These are phyloP conservation scores for Xanthoparmelia taractica DNA, from an alignment of 495 filamentous ascomycete genomes.

Conservation along the genomic window DNA sequence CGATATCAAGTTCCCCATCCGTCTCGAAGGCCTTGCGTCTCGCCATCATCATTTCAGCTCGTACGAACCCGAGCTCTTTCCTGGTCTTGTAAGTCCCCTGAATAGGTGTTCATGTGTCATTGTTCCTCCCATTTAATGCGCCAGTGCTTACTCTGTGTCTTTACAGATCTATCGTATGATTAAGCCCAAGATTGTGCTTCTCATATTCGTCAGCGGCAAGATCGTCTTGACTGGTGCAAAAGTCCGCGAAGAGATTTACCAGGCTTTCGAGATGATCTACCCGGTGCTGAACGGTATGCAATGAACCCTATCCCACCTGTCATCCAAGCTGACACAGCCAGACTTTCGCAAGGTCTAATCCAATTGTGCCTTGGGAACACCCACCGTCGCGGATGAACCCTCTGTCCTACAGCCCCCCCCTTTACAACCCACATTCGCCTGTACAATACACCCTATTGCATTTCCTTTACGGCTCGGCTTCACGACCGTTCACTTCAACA, in stretches of 20 bases:
- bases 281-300: conserved; percentile 82
- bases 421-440: conserved; percentile 34
- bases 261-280: conserved; percentile 98
- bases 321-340: conserved; percentile 33
- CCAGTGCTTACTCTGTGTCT: neutral
- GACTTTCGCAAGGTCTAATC: conserved; percentile 61
- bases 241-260: conserved; percentile 97
- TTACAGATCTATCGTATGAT: conserved; percentile 92
- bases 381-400: conserved; percentile 22
- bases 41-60: conserved; percentile 99
- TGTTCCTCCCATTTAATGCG: neutral
- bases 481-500: conserved; percentile 34
- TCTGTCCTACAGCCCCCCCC: conserved; percentile 33
- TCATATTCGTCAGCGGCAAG: conserved; percentile 98
- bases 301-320: neutral
- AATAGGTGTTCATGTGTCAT: neutral
- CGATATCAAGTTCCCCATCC: conserved; percentile 99
- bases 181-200: conserved; percentile 97
- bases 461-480: conserved; percentile 44
- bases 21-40: conserved; percentile 86
- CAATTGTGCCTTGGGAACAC: conserved; percentile 1
- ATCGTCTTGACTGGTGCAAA: conserved; percentile 98
- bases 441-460: conserved; percentile 49
- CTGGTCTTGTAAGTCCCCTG: conserved; percentile 52
- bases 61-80: conserved; percentile 97